phyloP scores from a whole-genome alignment of 257 asterid species.

The Nicotiana sylvestris region DNA sequence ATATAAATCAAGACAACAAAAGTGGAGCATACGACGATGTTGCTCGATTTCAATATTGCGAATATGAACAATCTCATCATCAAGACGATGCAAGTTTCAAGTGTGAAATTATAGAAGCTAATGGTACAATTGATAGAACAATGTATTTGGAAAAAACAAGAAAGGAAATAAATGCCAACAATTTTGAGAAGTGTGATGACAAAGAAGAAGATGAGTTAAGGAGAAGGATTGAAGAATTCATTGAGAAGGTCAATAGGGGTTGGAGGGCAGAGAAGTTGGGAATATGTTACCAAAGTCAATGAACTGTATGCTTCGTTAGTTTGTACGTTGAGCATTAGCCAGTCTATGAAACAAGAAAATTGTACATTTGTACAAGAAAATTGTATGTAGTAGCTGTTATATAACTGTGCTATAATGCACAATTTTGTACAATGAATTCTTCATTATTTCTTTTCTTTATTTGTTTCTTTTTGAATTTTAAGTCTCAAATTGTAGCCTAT shows the following conservation, averaged over 20 bases:
- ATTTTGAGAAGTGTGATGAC: not conserved
- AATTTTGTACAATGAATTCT: too few relatives aligned
- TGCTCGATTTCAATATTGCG: not conserved
- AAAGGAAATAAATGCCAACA: slow-evolving; percentile 9
- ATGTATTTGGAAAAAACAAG: not conserved
- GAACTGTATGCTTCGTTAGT: not conserved
- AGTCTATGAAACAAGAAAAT: not conserved
- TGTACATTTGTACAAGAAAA: not conserved
- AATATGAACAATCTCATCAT: not conserved
- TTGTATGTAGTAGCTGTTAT: too few relatives aligned
- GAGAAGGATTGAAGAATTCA: slow-evolving; percentile 36
- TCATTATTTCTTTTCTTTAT: not conserved
- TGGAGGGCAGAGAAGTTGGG: slow-evolving; percentile 34
- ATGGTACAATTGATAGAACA: not conserved
- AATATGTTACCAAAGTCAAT: not conserved
- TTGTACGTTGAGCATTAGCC: not conserved
- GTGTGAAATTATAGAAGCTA: not conserved
- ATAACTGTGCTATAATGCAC: too few relatives aligned
- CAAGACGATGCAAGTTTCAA: not conserved
- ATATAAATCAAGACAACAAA: not conserved
- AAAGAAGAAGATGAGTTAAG: slow-evolving; percentile 35
- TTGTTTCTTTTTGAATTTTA: not conserved
- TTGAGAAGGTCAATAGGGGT: slow-evolving; percentile 29
- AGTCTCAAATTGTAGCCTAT: not conserved
- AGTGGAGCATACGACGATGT: not conserved